Evolutionary conservation across 805 yeast genomes (phyloP).

Genomic region (Dipodascopsis tothii): DNA sequence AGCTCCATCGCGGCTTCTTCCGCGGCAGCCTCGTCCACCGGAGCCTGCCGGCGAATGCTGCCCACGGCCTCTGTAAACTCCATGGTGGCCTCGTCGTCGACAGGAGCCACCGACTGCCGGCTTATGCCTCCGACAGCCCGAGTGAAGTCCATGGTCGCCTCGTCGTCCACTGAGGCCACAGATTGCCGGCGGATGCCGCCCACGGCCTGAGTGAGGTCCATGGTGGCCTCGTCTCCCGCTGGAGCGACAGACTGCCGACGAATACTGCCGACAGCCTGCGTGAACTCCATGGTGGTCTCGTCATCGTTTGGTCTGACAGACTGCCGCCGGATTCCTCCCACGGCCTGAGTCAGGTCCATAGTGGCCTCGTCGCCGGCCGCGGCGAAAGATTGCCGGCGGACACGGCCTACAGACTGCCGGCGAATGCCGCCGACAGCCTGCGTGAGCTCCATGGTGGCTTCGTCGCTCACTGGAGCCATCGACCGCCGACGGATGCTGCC

Average conservation of each 20-base stretch:
- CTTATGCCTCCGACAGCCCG: conserved; percentile 13
- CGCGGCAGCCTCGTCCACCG: background rate
- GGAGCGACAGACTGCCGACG: too few species aligned
- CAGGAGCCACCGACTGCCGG: too few species aligned
- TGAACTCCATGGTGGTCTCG: conserved; percentile 4
- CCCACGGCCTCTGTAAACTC: conserved; percentile 22
- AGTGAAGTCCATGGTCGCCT: conserved; percentile 11
- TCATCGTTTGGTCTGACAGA: too few species aligned
- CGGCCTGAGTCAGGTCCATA: conserved; percentile 11
- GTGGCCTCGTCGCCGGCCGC: conserved; percentile 12
- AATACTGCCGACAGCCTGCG: conserved; percentile 4
- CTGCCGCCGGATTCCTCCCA: too few species aligned
- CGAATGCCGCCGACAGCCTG: conserved; percentile 3
- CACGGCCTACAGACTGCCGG: conserved; percentile 5
- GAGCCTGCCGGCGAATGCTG: conserved; percentile 2
- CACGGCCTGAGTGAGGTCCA: conserved; percentile 2
- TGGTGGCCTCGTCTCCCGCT: conserved; percentile 1
- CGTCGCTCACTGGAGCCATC: too few species aligned
- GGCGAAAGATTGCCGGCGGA: too few species aligned
- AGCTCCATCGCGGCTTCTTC: conserved; percentile 14
- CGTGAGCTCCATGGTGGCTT: conserved; percentile 5
- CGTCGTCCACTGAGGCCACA: background rate
- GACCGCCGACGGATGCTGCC: conserved; percentile 3
- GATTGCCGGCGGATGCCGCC: background rate
- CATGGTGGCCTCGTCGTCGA: conserved; percentile 22